phyloP scores from a whole-genome alignment of 177 flowering plant species.

The Telopea speciosissima region DNA sequence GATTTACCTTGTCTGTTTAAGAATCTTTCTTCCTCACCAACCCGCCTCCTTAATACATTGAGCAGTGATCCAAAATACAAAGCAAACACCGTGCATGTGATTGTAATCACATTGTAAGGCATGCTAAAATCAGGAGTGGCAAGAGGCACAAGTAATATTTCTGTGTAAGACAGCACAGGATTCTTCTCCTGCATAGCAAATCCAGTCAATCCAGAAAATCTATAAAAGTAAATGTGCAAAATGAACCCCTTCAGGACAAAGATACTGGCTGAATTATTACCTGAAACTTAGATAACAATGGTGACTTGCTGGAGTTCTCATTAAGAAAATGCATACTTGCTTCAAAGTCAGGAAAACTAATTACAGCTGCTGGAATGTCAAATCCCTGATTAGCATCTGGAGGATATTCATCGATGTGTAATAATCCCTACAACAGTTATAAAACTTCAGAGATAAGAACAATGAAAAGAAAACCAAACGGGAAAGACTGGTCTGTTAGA shows the following conservation, averaged over 20 bases:
- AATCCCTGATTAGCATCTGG: slow-evolving; percentile 99
- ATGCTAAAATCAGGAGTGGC: slow-evolving; percentile 99
- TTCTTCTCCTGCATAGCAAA: slow-evolving; percentile 50
- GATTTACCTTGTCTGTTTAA: slow-evolving; percentile 51
- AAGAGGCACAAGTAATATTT: slow-evolving; percentile 90
- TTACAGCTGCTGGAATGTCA: slow-evolving; percentile 92
- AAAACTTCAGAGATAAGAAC: slow-evolving; percentile 6
- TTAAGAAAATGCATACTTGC: slow-evolving; percentile 34
- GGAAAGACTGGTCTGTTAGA: not conserved
- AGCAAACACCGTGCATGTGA: slow-evolving; percentile 94
- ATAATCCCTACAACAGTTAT: slow-evolving; percentile 53
- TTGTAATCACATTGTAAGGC: slow-evolving; percentile 97
- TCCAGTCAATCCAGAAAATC: slow-evolving; percentile 10
- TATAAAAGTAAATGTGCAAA: slow-evolving; percentile 1
- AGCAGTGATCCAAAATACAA: slow-evolving; percentile 95
- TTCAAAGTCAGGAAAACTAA: slow-evolving; percentile 64
- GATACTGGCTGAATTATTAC: slow-evolving; percentile 22
- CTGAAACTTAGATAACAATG: slow-evolving; percentile 63
- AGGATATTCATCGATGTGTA: slow-evolving; percentile 94
- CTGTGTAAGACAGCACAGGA: slow-evolving; percentile 69
- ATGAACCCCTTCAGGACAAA: slow-evolving; percentile 2
- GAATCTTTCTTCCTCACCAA: slow-evolving; percentile 82
- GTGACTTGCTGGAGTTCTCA: slow-evolving; percentile 33
- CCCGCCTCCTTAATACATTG: slow-evolving; percentile 77
- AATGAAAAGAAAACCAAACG: not conserved